phyloP scores from a whole-genome alignment of 2,329 filamentous ascomycete genomes.

The Cryphonectria carpinicola region DNA sequence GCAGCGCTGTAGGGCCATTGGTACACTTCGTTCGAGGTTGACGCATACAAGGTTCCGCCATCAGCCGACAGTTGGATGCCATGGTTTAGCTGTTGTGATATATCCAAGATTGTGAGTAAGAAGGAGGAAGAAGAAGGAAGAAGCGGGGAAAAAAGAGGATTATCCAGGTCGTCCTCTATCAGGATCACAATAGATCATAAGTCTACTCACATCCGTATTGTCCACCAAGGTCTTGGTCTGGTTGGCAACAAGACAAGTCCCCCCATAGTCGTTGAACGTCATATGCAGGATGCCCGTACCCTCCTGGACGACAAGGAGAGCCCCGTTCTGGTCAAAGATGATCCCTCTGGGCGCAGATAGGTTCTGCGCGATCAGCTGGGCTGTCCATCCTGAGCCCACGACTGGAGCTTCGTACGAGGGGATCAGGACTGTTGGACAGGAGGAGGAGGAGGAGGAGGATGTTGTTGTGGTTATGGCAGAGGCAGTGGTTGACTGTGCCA shows the following conservation, averaged over 20 bases:
- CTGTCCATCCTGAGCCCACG: constrained; percentile 39
- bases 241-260: constrained; percentile 46
- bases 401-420: constrained; percentile 36
- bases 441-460: neutral
- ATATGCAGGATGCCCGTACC: constrained; percentile 48
- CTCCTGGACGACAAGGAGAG: constrained; percentile 50
- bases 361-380: constrained; percentile 39
- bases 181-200: neutral
- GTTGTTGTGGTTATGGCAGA: neutral
- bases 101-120: neutral
- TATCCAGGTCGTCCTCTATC: neutral
- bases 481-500: constrained; percentile 20
- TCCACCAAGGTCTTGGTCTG: constrained; percentile 43
- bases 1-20: constrained; percentile 67
- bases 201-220: constrained; percentile 40
- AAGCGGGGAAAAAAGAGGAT: no score
- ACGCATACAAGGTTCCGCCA: constrained; percentile 60
- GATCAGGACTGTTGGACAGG: constrained; percentile 34
- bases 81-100: constrained; percentile 54
- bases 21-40: constrained; percentile 61
- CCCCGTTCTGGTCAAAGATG: constrained; percentile 49
- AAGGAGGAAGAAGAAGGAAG: neutral
- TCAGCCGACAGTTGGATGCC: constrained; percentile 58
- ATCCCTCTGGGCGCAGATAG: constrained; percentile 48
- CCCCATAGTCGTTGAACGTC: constrained; percentile 45